Evolutionary conservation across 2,329 filamentous ascomycete genomes (phyloP), one percentile per base, ranked within the genome.

Genomic region (Epicoccum sorghinum): DNA sequence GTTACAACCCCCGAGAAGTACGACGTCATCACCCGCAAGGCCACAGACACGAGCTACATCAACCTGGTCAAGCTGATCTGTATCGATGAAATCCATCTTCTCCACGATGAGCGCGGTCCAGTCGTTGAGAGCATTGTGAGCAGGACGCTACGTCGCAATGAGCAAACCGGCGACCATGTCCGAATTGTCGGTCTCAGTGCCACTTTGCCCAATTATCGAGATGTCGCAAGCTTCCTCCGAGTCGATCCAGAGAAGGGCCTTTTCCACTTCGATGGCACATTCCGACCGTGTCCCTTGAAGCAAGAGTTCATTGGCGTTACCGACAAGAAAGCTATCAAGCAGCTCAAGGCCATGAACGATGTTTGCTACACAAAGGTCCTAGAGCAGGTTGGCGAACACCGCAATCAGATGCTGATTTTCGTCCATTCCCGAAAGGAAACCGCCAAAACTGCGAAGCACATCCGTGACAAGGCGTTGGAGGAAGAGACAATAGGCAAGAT

Each of bases 1-100:
- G 93, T 99, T 55, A 99, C 95, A 0, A 99, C 95, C 0, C 95
- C 95, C 18, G 95, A 99, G 77, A 99, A 99, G 78, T 99, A 92
- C 90, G 95, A 99, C 76, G 93, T 99, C 64, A 97, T 99, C 65
- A 99, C 96, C 5, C 87, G 96, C 77, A 99, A 99, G 77, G 93
- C 93, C 6, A 97, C 93, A 1, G 96, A 99, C 72, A 86, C 95
- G 49, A 96, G 92, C 66, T 99, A 99, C 76, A 99, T 93, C 13
- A 96, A 96, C 67, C 85, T 99, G n/a, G 95, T 99, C 24, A 89
- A 93, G 35, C 83, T 99, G 9, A 89, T 99, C 53, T 93, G 97
- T 71, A 98, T 99, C 57, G 95, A 99, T 68, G 95, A 99, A 77
- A 98, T 99, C 63, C 95, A 99, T 81, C 80, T 99, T 70, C 85